A percentile compares a stretch with the other conserved stretches of the same genome.
phyloP scores from a whole-genome alignment of 768 basidiomycete genomes.

The Fistulinella prunicolor region DNA sequence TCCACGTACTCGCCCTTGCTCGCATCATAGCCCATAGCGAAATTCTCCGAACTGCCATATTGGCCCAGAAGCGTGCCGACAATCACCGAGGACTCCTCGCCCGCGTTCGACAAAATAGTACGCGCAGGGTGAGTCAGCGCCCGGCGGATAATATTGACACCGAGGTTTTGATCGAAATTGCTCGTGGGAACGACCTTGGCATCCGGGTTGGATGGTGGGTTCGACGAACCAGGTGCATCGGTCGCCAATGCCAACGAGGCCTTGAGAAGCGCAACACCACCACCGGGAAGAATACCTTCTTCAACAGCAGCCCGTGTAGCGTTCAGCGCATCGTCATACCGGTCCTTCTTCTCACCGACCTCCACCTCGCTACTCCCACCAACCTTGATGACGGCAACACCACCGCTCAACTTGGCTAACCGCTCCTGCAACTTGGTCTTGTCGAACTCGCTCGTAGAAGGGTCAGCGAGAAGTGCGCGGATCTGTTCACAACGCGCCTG shows the following conservation, averaged over 20 bases:
- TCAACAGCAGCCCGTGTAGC: constrained; percentile 98
- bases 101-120: constrained; percentile 90
- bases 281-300: constrained; percentile 97
- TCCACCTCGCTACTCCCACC: constrained; percentile 93
- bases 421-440: constrained; percentile 94
- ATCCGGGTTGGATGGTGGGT: constrained; percentile 49
- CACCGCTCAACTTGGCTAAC: constrained; percentile 91
- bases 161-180: constrained; percentile 98
- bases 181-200: constrained; percentile 68
- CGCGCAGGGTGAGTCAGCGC: constrained; percentile 82
- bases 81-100: constrained; percentile 91
- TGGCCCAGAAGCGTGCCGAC: constrained; percentile 78
- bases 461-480: constrained; percentile 74
- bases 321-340: constrained; percentile 95
- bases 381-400: constrained; percentile 98
- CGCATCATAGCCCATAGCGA: constrained; percentile 87
- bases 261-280: constrained; percentile 91
- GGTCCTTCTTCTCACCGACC: constrained; percentile 99
- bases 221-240: constrained; percentile 42
- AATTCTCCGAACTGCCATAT: constrained; percentile 73
- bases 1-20: constrained; percentile 89
- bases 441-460: constrained; percentile 91
- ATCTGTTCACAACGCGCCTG: constrained; percentile 96
- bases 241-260: constrained; percentile 70
- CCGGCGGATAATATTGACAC: constrained; percentile 87